These are phyloP conservation scores for Diatrype stigma DNA, from an alignment of 2,329 filamentous ascomycete genomes.

Conservation along the genomic window DNA sequence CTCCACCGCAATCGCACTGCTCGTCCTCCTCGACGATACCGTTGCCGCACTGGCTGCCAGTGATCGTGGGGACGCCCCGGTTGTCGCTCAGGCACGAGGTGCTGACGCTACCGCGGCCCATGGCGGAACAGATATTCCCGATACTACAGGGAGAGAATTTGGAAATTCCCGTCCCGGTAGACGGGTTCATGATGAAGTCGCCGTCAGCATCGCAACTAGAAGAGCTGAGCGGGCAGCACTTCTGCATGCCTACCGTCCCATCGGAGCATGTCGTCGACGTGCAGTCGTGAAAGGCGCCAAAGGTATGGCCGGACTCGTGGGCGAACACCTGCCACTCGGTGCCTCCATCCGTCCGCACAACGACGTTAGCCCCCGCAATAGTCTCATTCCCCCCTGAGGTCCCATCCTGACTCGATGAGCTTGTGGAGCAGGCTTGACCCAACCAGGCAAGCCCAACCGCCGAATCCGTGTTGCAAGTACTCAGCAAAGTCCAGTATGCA, in stretches of 20 bases:
- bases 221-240: conserved; percentile 75
- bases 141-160: conserved; percentile 84
- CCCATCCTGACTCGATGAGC: conserved; percentile 46
- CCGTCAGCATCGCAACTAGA: conserved; percentile 68
- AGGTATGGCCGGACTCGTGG: conserved; percentile 91
- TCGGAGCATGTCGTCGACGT: conserved; percentile 62
- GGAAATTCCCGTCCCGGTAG: conserved; percentile 67
- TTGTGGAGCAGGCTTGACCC: conserved; percentile 72
- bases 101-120: conserved; percentile 73
- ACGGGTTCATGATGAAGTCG: conserved; percentile 95
- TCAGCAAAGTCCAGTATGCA: conserved; percentile 90
- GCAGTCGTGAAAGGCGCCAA: conserved; percentile 95
- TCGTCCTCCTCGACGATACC: conserved; percentile 94
- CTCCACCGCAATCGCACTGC: conserved; percentile 91
- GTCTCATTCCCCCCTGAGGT: conserved; percentile 58
- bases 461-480: conserved; percentile 72
- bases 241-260: conserved; percentile 45
- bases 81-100: conserved; percentile 80
- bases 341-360: conserved; percentile 65
- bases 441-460: conserved; percentile 93
- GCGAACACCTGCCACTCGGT: conserved; percentile 95
- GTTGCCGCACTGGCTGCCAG: conserved; percentile 85
- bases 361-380: conserved; percentile 83
- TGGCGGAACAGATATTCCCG: conserved; percentile 88
- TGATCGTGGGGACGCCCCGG: conserved; percentile 74